phyloP scores from a whole-genome alignment of 2,329 filamentous ascomycete genomes.

The Cladosporium sp. region DNA sequence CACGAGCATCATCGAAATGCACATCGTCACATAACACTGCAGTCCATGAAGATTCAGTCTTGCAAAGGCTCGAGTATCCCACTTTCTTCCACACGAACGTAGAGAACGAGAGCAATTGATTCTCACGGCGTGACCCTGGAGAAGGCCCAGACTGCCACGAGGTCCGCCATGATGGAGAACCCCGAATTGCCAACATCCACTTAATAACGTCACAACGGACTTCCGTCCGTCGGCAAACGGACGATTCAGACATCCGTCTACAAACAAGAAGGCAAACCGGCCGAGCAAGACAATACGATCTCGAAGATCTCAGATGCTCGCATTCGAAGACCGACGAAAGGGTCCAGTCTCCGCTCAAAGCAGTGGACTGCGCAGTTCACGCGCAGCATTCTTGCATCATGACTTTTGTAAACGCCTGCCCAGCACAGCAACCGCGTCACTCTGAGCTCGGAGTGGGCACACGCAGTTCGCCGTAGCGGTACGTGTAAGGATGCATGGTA shows the following conservation, averaged over 20 bases:
- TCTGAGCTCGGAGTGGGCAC: constrained; percentile 6
- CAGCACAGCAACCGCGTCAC: constrained; percentile 15
- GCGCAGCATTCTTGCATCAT: constrained; percentile 20
- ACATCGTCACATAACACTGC: neutral
- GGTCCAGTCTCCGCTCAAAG: constrained; percentile 14
- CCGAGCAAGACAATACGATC: neutral
- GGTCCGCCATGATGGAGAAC: neutral
- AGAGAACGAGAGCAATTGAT: too few species aligned
- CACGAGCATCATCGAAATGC: neutral
- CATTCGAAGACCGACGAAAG: constrained; percentile 6
- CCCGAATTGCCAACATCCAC: neutral
- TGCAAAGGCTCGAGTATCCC: neutral
- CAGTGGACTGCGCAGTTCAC: neutral
- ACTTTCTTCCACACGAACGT: neutral
- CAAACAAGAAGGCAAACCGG: neutral
- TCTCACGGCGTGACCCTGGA: too few species aligned
- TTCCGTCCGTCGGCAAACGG: constrained; percentile 4
- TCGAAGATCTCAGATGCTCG: constrained; percentile 7
- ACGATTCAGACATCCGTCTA: neutral
- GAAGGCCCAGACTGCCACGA: neutral
- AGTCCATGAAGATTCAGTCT: neutral
- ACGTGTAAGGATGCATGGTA: neutral
- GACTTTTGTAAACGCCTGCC: constrained; percentile 8
- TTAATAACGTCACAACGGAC: neutral
- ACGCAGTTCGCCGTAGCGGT: neutral